Percentiles rank a stretch among this genome's conserved stretches.
Conservation (phyloP, 2,329 filamentous ascomycete species). For the Ophiocordyceps robertsii region DNA sequence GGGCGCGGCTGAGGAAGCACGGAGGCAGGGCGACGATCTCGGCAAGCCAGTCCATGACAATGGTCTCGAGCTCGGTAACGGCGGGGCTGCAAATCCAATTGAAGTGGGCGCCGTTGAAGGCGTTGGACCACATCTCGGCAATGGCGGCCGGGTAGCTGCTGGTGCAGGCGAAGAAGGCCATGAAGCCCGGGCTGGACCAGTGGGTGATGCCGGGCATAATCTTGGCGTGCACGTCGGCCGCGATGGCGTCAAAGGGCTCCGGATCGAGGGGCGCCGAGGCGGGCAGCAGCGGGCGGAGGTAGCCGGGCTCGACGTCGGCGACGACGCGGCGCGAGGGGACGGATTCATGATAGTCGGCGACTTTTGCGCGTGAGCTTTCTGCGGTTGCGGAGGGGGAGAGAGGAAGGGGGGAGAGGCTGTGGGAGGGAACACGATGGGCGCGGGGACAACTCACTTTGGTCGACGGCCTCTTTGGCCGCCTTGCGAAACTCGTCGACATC, state of each 20-base stretch:
- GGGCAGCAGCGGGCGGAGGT: slow-evolving; percentile 70
- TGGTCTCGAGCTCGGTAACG: slow-evolving; percentile 84
- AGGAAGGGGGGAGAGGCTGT: neutral
- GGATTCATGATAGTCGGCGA: slow-evolving; percentile 72
- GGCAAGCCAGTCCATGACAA: slow-evolving; percentile 86
- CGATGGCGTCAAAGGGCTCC: slow-evolving; percentile 67
- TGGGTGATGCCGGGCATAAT: slow-evolving; percentile 90
- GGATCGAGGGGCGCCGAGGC: slow-evolving; percentile 46
- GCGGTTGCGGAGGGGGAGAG: no score
- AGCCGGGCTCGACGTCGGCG: slow-evolving; percentile 70
- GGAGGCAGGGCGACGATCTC: slow-evolving; percentile 60
- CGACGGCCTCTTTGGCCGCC: slow-evolving; percentile 65
- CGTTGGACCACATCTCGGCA: slow-evolving; percentile 82
- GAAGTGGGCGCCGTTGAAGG: slow-evolving; percentile 83
- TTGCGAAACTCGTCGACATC: slow-evolving; percentile 64
- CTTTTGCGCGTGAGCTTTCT: slow-evolving; percentile 25
- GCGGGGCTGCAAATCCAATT: slow-evolving; percentile 95
- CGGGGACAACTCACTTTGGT: slow-evolving; percentile 56
- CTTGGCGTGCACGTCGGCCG: slow-evolving; percentile 68
- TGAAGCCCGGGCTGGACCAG: slow-evolving; percentile 90
- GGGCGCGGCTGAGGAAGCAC: slow-evolving; percentile 59
- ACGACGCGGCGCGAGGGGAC: slow-evolving; percentile 59
- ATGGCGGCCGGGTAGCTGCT: slow-evolving; percentile 75
- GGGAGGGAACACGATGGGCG: neutral
- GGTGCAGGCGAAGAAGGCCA: slow-evolving; percentile 85